Conservation (phyloP, 306 rosid species). For the apple (Malus domestica) region DNA sequence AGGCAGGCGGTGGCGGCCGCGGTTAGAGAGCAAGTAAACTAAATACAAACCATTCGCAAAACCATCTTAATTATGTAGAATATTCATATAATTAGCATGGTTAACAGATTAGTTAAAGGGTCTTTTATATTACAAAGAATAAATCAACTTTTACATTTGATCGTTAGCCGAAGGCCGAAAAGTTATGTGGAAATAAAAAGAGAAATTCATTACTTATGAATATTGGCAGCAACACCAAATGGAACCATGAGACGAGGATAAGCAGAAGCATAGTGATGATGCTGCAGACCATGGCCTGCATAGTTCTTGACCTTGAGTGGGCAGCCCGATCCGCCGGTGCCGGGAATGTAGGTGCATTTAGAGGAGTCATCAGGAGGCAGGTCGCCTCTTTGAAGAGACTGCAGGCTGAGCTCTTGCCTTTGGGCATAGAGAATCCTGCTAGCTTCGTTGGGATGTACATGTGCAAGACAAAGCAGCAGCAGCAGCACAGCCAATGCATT, state of each 20-base stretch:
- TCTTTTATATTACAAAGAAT: neutral
- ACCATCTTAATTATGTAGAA: neutral
- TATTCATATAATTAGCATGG: neutral
- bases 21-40: neutral
- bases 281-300: neutral
- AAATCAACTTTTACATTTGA: neutral
- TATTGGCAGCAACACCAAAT: constrained; percentile 24
- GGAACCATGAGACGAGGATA: constrained; percentile 31
- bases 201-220: neutral
- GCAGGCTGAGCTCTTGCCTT: constrained; percentile 12
- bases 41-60: neutral
- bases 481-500: constrained; percentile 28
- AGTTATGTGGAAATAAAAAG: neutral
- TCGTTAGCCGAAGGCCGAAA: neutral
- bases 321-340: constrained; percentile 49
- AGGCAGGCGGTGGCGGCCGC: no score
- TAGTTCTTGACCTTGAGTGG: constrained; percentile 40
- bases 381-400: constrained; percentile 51
- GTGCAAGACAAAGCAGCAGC: constrained; percentile 28
- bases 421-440: constrained; percentile 28
- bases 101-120: neutral
- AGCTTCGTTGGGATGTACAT: constrained; percentile 36
- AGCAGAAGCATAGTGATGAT: neutral
- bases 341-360: constrained; percentile 68
- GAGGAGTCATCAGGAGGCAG: constrained; percentile 54